Base-by-base conservation (phyloP, 352 stramenopile genomes). In the Phytopythium oedochilum region DNA sequence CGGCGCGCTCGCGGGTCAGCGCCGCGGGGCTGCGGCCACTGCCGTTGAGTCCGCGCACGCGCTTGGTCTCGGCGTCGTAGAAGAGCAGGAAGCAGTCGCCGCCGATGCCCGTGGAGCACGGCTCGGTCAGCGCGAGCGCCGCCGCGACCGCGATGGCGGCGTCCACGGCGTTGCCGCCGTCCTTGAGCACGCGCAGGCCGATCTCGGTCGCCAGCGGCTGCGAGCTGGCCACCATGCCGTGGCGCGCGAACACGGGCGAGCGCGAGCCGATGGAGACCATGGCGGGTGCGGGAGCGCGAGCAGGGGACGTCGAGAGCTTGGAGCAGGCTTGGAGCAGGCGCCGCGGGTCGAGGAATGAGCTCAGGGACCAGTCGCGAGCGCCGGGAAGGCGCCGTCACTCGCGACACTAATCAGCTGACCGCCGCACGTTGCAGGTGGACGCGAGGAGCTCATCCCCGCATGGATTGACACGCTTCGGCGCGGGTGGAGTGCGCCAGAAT, bases 41-140 rank as follows among this genome's bases (percentile, higher is more conserved):
- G 28, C 95, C 96, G 65, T 98, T 98, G 45, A 99, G 73, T 2
- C 78, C 86, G 15, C 65, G 70, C 25, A 99, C 93, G 36, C 86
- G 68, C 53, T 87, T 88, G 12, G 64, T 92, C 20, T 69, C 64
- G 20, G 86, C 83, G 63, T 98, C 81, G 64, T 95, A 99, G 71
- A 91, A 98, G 29, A 99, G 85, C 61, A 96, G 71, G 69, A 99
- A 99, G 74, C 93, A 97, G 77, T 99, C 96, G 29, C 90, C 90
- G 29, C 73, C 90, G 43, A 92, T 88, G 50, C 84, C 83, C 3
- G 84, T 96, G 17, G 77, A 90, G 68, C 77, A 86, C 9, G 77
- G 83, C 50, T 92, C 79, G 42, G 79, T 88, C 39, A 90, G 66
- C 57, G 73, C 75, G 49, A 86, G 63, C 38, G 75, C 64, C 26